Conservation (phyloP, 306 rosid genomes). For the Cucurbita ficifolia region DNA sequence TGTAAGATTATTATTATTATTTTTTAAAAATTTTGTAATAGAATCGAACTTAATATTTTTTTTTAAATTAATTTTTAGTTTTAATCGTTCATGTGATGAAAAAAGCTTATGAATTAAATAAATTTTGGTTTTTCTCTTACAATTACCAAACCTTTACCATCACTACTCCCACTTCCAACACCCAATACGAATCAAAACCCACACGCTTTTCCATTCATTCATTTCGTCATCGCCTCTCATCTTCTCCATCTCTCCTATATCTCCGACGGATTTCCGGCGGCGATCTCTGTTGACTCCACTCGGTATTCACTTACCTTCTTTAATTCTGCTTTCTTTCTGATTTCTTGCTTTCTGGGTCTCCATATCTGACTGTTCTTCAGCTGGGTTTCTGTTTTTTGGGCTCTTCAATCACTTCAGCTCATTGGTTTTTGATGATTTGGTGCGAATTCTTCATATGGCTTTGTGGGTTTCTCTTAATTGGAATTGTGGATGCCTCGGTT, state of each 20-base stretch:
- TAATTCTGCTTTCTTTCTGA: background rate
- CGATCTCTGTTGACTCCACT: background rate
- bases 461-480: slow-evolving; percentile 36
- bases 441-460: slow-evolving; percentile 13
- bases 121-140: background rate
- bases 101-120: too few relatives aligned
- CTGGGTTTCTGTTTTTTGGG: background rate
- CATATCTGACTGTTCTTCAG: background rate
- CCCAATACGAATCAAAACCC: slow-evolving; percentile 6
- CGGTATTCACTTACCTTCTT: background rate
- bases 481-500: slow-evolving; percentile 33
- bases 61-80: too few relatives aligned
- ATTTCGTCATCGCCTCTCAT: slow-evolving; percentile 4
- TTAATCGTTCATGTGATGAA: too few relatives aligned
- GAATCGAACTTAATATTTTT: too few relatives aligned
- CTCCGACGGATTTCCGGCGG: background rate
- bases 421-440: background rate
- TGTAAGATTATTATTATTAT: too few relatives aligned
- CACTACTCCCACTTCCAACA: slow-evolving; percentile 2
- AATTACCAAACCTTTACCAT: slow-evolving; percentile 11
- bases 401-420: background rate
- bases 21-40: too few relatives aligned
- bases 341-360: background rate
- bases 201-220: slow-evolving; percentile 8
- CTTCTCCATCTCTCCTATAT: background rate